Evolutionary conservation across 345 rosid species (phyloP), one percentile per base, ranked within the genome.

Genomic region (Alliaria petiolata): DNA sequence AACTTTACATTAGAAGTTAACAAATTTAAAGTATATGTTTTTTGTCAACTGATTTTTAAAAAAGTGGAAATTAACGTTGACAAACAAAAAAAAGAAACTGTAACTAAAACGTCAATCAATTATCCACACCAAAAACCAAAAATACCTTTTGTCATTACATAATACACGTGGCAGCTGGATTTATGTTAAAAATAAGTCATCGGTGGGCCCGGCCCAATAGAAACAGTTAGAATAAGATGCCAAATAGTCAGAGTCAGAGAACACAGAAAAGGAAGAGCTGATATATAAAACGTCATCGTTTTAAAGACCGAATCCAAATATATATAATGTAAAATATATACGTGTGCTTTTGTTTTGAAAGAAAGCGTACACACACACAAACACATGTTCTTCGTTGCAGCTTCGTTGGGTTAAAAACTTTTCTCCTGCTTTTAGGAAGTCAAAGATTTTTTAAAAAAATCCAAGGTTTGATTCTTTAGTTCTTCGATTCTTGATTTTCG

Each of bases 361-460:
- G 31, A 56, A 52, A 72, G n/a, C 51, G 16, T 35, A 54, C 30
- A 63, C 31, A 63, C 55, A 57, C 38, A 58, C 31, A 66, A 12
- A 69, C 69, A 55, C 75, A 76, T 76, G 70, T 69, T 69, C 79
- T 76, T 69, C 71, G 36, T 76, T 47, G 66, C 43, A 46, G 75
- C 64, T 76, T 75, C 74, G 45, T 69, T 53, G 36, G 42, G 36
- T 69, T 69, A 38, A 67, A 40, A 74, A 26, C 38, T 61, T 75
- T 60, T 58, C 46, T 43, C 55, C 25, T 50, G 22, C 50, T 68
- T 75, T 68, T 36, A 7, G 10, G 38, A 69, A 69, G 79, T 76
- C 75, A 76, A 63, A 69, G 58, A n/a, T n/a, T n/a, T n/a, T n/a
- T n/a, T n/a, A 3, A 22, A 43, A 7, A 7, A 7, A 6, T 22